Evolutionary conservation across 2,329 filamentous ascomycete species (phyloP).

Genomic region (Venturia aucupariae): DNA sequence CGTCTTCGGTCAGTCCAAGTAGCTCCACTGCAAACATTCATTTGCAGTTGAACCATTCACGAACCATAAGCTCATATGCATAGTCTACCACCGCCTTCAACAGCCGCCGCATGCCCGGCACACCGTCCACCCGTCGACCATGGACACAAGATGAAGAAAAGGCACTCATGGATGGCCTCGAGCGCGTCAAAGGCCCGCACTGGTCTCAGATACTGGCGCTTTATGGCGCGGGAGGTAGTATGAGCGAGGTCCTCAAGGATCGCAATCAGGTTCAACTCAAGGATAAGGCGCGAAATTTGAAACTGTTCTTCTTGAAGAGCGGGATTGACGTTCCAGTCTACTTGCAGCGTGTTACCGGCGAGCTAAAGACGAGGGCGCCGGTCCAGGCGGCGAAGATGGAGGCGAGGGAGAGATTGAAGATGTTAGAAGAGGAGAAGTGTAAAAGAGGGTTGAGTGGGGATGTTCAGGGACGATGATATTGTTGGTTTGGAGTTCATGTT

Average conservation of each 20-base stretch:
- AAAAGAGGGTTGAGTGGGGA: background rate
- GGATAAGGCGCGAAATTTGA: slow-evolving; percentile 83
- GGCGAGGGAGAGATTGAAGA: slow-evolving; percentile 11
- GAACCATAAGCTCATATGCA: background rate
- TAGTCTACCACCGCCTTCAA: slow-evolving; percentile 27
- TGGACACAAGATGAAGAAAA: slow-evolving; percentile 89
- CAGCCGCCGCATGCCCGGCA: slow-evolving; percentile 36
- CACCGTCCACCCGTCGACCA: slow-evolving; percentile 57
- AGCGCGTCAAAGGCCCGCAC: slow-evolving; percentile 81
- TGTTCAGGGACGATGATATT: background rate
- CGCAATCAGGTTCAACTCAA: slow-evolving; percentile 87
- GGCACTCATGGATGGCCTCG: slow-evolving; percentile 78
- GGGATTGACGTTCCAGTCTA: slow-evolving; percentile 87
- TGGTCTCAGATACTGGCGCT: slow-evolving; percentile 87
- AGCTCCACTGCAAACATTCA: background rate
- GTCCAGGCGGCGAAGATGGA: slow-evolving; percentile 38
- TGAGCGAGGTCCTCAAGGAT: slow-evolving; percentile 77
- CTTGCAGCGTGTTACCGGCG: slow-evolving; percentile 77
- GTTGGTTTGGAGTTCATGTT: no score
- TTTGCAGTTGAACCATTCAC: background rate
- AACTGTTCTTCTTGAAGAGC: slow-evolving; percentile 85
- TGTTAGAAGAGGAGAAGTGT: slow-evolving; percentile 9
- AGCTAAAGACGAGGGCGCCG: slow-evolving; percentile 76
- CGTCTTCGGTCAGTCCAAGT: slow-evolving; percentile 8
- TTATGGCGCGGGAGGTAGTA: slow-evolving; percentile 69